phyloP scores from a whole-genome alignment of 2,329 filamentous ascomycete genomes.

The Pseudocercospora musae region DNA sequence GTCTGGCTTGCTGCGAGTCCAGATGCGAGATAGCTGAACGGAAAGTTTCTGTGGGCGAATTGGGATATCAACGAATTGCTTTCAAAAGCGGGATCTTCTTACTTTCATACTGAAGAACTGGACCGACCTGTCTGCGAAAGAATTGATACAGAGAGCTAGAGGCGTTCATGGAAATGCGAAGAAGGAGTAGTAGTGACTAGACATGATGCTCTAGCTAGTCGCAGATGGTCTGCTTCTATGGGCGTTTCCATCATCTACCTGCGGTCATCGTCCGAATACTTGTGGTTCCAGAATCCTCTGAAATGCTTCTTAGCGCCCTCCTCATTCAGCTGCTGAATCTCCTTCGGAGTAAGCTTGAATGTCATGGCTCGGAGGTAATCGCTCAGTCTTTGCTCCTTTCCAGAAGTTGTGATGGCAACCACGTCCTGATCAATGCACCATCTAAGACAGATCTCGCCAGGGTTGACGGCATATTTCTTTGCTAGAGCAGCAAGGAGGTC shows the following conservation, averaged over 20 bases:
- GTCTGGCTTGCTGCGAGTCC: conserved; percentile 39
- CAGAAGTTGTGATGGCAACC: conserved; percentile 58
- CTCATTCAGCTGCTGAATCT: conserved; percentile 52
- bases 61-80: conserved; percentile 19
- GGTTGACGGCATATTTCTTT: conserved; percentile 60
- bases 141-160: conserved; percentile 7
- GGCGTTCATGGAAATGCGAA: conserved; percentile 13
- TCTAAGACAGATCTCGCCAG: conserved; percentile 55
- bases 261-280: conserved; percentile 46
- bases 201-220: background rate
- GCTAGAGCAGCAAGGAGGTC: conserved; percentile 49
- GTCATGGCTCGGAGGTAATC: conserved; percentile 56
- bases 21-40: conserved; percentile 28
- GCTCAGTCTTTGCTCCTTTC: conserved; percentile 57
- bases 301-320: conserved; percentile 51
- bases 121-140: conserved; percentile 4
- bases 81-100: conserved; percentile 5
- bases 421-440: conserved; percentile 62
- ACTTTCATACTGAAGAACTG: conserved; percentile 9
- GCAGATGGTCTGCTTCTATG: background rate
- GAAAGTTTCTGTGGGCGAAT: conserved; percentile 22
- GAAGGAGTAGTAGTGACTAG: background rate
- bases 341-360: conserved; percentile 58
- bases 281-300: conserved; percentile 52
- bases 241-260: conserved; percentile 17